A percentile compares a stretch with the other conserved stretches of the same genome.
phyloP scores from a whole-genome alignment of 768 basidiomycete genomes.

The Cyclocybe aegerita region DNA sequence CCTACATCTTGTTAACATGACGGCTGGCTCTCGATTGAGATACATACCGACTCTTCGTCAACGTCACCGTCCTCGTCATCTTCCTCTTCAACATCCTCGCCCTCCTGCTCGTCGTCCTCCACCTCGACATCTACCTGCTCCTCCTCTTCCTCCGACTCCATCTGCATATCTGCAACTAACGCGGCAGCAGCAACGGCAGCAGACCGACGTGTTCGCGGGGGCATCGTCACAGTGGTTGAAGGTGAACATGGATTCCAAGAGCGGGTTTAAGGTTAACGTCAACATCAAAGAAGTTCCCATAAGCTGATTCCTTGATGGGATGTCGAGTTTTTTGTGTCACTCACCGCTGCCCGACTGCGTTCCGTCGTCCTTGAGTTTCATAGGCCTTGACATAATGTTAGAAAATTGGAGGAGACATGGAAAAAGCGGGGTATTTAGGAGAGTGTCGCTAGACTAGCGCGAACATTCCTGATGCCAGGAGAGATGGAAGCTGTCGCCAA shows the following conservation, averaged over 20 bases:
- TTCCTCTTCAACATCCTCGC: slow-evolving; percentile 24
- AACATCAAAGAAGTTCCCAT: slow-evolving; percentile 23
- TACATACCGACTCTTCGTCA: slow-evolving; percentile 21
- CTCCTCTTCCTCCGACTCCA: slow-evolving; percentile 32
- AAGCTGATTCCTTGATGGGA: slow-evolving; percentile 15
- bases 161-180: slow-evolving; percentile 31
- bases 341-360: slow-evolving; percentile 20
- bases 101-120: slow-evolving; percentile 31
- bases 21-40: not conserved
- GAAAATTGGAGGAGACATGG: too few species aligned
- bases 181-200: slow-evolving; percentile 28
- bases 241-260: slow-evolving; percentile 2
- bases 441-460: too few species aligned
- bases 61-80: slow-evolving; percentile 39
- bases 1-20: slow-evolving; percentile 11
- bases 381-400: too few species aligned
- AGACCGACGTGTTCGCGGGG: slow-evolving; percentile 31
- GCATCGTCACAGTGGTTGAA: slow-evolving; percentile 19
- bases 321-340: slow-evolving; percentile 17
- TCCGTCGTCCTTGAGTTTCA: not conserved
- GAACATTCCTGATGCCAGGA: too few species aligned
- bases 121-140: slow-evolving; percentile 38
- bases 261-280: slow-evolving; percentile 12
- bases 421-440: too few species aligned
- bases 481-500: too few species aligned